Percentiles rank a stretch among this genome's conserved stretches.
phyloP scores from a whole-genome alignment of 2,329 filamentous ascomycete species.

The Botrytis aclada region DNA sequence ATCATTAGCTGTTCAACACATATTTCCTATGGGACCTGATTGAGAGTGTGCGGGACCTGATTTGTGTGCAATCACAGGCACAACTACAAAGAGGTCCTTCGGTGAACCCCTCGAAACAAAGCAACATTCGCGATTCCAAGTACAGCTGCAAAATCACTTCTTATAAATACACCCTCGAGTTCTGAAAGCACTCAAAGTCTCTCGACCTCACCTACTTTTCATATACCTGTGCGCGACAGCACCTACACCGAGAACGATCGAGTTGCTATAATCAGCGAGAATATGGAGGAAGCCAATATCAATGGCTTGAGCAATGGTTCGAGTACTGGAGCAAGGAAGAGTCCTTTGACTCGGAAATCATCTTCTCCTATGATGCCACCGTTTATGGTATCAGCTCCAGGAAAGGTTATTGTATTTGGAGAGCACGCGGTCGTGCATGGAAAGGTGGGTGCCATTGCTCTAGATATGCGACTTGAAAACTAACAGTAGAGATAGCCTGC shows the following conservation, averaged over 20 bases:
- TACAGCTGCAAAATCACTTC: constrained; percentile 17
- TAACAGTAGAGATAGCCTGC: constrained; percentile 57
- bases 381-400: constrained; percentile 97
- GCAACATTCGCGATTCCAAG: constrained; percentile 18
- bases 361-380: constrained; percentile 73
- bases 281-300: constrained; percentile 20
- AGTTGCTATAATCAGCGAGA: constrained; percentile 13
- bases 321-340: constrained; percentile 19
- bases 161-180: constrained; percentile 19
- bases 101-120: constrained; percentile 9
- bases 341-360: constrained; percentile 46
- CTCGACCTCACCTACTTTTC: constrained; percentile 19
- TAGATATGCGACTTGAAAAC: not conserved
- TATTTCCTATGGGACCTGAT: not conserved
- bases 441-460: constrained; percentile 57
- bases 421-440: constrained; percentile 98
- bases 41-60: not conserved
- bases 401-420: constrained; percentile 97
- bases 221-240: constrained; percentile 11
- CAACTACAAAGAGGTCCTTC: not conserved
- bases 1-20: not conserved
- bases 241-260: not conserved
- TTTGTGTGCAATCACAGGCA: constrained; percentile 16
- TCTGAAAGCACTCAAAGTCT: constrained; percentile 19
- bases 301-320: constrained; percentile 27